phyloP scores from a whole-genome alignment of 495 filamentous ascomycete species.

The Penicillium antarcticum region DNA sequence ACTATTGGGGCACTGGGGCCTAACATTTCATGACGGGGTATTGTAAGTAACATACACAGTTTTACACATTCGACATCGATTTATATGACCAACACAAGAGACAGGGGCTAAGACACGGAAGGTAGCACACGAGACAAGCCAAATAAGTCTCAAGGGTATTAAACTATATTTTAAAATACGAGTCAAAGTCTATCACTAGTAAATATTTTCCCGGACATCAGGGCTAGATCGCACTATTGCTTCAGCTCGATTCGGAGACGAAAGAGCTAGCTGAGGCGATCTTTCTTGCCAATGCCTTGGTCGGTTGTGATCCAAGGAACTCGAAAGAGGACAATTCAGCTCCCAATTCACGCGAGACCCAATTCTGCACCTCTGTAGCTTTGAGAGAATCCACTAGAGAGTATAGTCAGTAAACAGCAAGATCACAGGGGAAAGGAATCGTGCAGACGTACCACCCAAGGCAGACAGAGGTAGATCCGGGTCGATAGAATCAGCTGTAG shows the following conservation, averaged over 20 bases:
- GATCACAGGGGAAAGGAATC: background rate
- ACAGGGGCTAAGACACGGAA: background rate
- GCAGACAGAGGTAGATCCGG: slow-evolving; percentile 23
- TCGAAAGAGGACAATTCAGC: slow-evolving; percentile 26
- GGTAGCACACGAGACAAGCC: background rate
- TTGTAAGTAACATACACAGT: slow-evolving; percentile 8
- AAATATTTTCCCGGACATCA: too few species aligned
- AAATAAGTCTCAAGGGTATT: too few species aligned
- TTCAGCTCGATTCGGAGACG: slow-evolving; percentile 15
- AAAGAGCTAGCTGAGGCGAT: slow-evolving; percentile 20
- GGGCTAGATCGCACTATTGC: background rate
- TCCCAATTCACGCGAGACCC: slow-evolving; percentile 27
- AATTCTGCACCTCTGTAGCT: slow-evolving; percentile 36
- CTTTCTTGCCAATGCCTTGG: slow-evolving; percentile 19
- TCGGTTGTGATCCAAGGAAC: slow-evolving; percentile 23
- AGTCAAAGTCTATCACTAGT: too few species aligned
- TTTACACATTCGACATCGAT: too few species aligned
- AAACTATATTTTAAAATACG: too few species aligned
- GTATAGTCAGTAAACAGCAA: slow-evolving; percentile 2
- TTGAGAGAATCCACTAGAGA: slow-evolving; percentile 37
- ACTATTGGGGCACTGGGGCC: too few species aligned
- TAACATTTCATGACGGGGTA: slow-evolving; percentile 2
- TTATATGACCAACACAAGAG: too few species aligned
- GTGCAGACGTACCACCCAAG: slow-evolving; percentile 17
- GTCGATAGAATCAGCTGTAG: slow-evolving; percentile 22